phyloP scores from a whole-genome alignment of 2,329 filamentous ascomycete species.

The Elsinoe fawcettii region DNA sequence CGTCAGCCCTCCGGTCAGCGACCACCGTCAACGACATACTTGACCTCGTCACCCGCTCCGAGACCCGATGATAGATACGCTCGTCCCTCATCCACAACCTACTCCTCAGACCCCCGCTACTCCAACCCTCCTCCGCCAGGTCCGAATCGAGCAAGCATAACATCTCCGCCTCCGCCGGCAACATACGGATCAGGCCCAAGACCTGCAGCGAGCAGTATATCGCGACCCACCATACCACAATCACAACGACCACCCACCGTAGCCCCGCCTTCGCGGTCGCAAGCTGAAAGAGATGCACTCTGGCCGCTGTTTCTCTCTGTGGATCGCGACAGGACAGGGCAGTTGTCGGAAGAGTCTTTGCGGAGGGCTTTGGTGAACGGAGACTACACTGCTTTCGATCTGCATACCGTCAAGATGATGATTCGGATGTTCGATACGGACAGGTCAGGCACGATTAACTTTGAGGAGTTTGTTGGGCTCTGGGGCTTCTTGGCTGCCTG shows the following conservation, averaged over 20 bases:
- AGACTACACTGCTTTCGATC: conserved; percentile 89
- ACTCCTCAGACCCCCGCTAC: conserved; percentile 9
- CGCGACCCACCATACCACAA: conserved; percentile 47
- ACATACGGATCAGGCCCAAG: conserved; percentile 45
- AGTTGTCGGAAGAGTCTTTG: conserved; percentile 79
- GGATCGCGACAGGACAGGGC: conserved; percentile 74
- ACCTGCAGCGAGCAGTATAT: conserved; percentile 56
- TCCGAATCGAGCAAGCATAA: conserved; percentile 9
- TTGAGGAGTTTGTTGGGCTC: conserved; percentile 90
- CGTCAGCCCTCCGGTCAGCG: conserved; percentile 24
- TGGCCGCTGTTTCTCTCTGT: conserved; percentile 83
- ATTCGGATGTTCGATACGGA: conserved; percentile 98
- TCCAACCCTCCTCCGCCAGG: conserved; percentile 12
- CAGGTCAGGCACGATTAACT: conserved; percentile 79
- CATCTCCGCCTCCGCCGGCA: conserved; percentile 43
- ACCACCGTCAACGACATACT: conserved; percentile 34
- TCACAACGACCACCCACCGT: conserved; percentile 39
- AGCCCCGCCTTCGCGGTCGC: conserved; percentile 43
- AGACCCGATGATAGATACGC: conserved; percentile 33
- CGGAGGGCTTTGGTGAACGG: conserved; percentile 89
- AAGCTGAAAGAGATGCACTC: conserved; percentile 61
- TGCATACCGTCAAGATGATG: conserved; percentile 96
- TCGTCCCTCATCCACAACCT: conserved; percentile 18
- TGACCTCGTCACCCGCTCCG: conserved; percentile 30
- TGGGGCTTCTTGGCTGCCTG: conserved; percentile 95